Base-by-base conservation (phyloP, 768 basidiomycete genomes). In the Phylloporus sp. region DNA sequence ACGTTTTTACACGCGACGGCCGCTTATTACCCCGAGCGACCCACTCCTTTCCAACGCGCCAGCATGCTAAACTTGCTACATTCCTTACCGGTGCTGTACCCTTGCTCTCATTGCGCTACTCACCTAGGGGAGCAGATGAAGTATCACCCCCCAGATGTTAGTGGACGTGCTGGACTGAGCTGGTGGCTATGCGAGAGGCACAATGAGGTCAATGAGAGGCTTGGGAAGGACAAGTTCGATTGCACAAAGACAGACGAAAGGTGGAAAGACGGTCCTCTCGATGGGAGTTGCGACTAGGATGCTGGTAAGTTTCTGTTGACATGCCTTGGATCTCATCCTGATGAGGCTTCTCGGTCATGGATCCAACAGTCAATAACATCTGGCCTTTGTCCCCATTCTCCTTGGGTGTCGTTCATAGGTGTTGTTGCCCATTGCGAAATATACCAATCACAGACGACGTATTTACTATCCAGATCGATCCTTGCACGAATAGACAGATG, bases 1-100 rank as follows among this genome's bases (percentile, higher is more conserved):
- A 87, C 93, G 15, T 98, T 98, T 79, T 76, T 98, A 28, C 95
- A 97, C 64, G 86, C 93, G 9, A 87, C 95, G 6, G 95, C 94
- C 0, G 92, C 95, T 20, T 97, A 97, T 70, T 98, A 94, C 71
- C 94, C 95, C 24, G 82, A 86, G n/a, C 70, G 73, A 15, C 91
- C 95, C 1, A 81, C 85, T 0, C 76, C 83, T 1, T 72, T 73
- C 6, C 91, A 95, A 60, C 85, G 88, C 51, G 78, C 82, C 26
- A 84, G 89, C 57, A 97, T 97, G 94, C 73, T 91, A 29, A 76
- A 79, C 60, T 77, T 98, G 23, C 71, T 98, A 13, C 79, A 79
- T 44, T 79, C 93, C 1, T 70, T 95, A 35, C 93, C 94, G 0
- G 67, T 81, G 9, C 72, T 97, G 15, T 98, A 98, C 70, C 94